Percentiles rank a stretch among this genome's conserved stretches.
These are phyloP conservation scores for Kwoniella europaea DNA, from an alignment of 768 basidiomycete species.

Conservation along the genomic window DNA sequence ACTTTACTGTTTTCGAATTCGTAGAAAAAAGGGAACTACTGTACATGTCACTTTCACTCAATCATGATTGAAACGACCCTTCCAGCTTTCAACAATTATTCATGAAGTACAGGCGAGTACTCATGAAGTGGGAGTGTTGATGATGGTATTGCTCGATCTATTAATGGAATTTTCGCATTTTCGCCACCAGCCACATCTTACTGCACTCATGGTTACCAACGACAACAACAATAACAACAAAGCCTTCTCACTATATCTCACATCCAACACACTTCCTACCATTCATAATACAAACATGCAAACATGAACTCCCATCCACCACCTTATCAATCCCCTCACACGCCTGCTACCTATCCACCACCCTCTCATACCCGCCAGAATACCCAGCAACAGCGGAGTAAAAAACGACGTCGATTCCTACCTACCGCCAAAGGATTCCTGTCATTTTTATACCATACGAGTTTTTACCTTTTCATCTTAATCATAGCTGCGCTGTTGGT, in stretches of 20 bases:
- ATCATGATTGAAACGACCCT: no score
- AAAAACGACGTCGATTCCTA: conserved; percentile 4
- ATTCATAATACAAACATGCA: not conserved
- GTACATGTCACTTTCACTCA: no score
- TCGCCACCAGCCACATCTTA: no score
- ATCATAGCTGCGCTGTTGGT: conserved; percentile 39
- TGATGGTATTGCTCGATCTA: no score
- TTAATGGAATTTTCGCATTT: no score
- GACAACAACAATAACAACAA: not conserved
- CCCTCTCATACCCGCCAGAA: not conserved
- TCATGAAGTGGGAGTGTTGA: no score
- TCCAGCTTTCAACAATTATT: no score
- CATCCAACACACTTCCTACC: not conserved
- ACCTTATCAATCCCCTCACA: not conserved
- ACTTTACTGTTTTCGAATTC: no score
- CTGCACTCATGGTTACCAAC: no score
- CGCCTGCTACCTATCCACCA: not conserved
- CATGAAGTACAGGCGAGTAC: no score
- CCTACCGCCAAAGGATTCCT: conserved; percentile 10
- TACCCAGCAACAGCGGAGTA: not conserved
- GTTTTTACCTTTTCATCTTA: conserved; percentile 43
- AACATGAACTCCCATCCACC: conserved; percentile 5
- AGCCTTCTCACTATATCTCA: not conserved
- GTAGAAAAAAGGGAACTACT: no score
- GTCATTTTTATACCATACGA: conserved; percentile 46